A percentile compares a stretch with the other conserved stretches of the same genome.
phyloP scores from a whole-genome alignment of 805 yeast genomes.

The Pichia occidentalis region DNA sequence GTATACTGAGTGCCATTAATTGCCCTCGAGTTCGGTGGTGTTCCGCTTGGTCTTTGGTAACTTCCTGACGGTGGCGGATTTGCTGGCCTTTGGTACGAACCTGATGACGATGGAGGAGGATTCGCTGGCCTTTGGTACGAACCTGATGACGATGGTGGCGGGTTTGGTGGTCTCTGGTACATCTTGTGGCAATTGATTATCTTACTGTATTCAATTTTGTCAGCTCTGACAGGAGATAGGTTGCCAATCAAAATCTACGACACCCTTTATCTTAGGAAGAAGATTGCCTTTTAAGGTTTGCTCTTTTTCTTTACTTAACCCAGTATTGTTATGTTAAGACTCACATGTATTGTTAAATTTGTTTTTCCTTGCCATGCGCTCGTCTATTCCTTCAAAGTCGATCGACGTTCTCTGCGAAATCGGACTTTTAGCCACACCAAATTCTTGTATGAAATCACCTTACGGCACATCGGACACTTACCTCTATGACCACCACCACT shows the following conservation, averaged over 20 bases:
- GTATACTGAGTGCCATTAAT: slow-evolving; percentile 5
- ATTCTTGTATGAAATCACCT: slow-evolving; percentile 25
- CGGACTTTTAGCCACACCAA: slow-evolving; percentile 29
- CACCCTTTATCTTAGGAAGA: too few species aligned
- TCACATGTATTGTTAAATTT: too few species aligned
- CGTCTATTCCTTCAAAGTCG: too few species aligned
- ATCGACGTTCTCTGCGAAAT: slow-evolving; percentile 1
- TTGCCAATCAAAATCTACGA: too few species aligned
- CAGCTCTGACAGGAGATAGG: too few species aligned
- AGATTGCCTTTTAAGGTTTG: too few species aligned
- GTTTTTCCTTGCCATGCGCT: too few species aligned
- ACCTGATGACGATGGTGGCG: slow-evolving; percentile 4
- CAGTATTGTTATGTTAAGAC: too few species aligned
- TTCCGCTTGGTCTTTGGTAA: slow-evolving; percentile 1
- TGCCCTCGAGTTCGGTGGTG: slow-evolving; percentile 17
- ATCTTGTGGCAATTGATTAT: too few species aligned
- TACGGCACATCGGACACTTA: slow-evolving; percentile 30
- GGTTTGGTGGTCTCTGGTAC: slow-evolving; percentile 8
- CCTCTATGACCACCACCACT: slow-evolving; percentile 17
- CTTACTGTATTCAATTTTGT: too few species aligned
- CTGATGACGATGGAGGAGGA: slow-evolving; percentile 3
- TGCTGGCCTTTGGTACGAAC: slow-evolving; percentile 10
- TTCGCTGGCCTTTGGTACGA: not conserved
- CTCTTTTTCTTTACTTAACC: too few species aligned
- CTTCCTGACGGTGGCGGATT: slow-evolving; percentile 11